phyloP scores from a whole-genome alignment of 495 filamentous ascomycete species.

The Lasiosphaeriaceae sp. region DNA sequence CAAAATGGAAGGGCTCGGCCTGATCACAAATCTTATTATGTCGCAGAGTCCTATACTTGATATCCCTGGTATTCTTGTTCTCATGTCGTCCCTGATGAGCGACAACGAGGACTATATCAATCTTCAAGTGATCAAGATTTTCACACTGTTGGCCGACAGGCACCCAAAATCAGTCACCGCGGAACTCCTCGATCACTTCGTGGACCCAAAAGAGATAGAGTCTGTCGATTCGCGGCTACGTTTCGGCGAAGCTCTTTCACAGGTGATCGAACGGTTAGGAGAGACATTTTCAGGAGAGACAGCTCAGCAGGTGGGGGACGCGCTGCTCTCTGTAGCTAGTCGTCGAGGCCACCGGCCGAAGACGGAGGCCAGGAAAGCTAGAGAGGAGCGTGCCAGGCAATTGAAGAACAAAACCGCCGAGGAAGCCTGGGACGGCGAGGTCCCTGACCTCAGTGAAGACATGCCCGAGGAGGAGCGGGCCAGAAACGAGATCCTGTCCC shows the following conservation, averaged over 20 bases:
- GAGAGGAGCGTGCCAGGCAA: slow-evolving; percentile 41
- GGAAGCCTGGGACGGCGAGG: slow-evolving; percentile 51
- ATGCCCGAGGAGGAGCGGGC: slow-evolving; percentile 43
- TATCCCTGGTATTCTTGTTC: slow-evolving; percentile 61
- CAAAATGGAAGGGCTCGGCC: slow-evolving; percentile 70
- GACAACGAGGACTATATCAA: slow-evolving; percentile 75
- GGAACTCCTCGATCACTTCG: slow-evolving; percentile 65
- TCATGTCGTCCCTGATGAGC: slow-evolving; percentile 63
- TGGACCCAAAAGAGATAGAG: slow-evolving; percentile 56
- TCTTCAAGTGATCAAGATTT: slow-evolving; percentile 63
- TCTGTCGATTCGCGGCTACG: slow-evolving; percentile 64
- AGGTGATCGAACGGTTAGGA: slow-evolving; percentile 63
- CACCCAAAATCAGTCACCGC: slow-evolving; percentile 64
- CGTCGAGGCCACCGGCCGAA: slow-evolving; percentile 56
- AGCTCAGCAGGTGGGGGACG: slow-evolving; percentile 53
- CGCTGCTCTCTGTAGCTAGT: slow-evolving; percentile 63
- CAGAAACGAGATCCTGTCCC: slow-evolving; percentile 52
- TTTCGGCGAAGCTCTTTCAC: slow-evolving; percentile 68
- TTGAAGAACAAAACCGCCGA: slow-evolving; percentile 47
- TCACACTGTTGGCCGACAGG: slow-evolving; percentile 58
- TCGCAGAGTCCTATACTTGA: slow-evolving; percentile 63
- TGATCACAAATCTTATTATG: slow-evolving; percentile 61
- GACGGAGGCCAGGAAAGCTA: slow-evolving; percentile 47
- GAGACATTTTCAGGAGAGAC: slow-evolving; percentile 57
- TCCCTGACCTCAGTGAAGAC: slow-evolving; percentile 44